Base-by-base conservation (phyloP, 345 rosid genomes). In the Atalantia buxifolia region DNA sequence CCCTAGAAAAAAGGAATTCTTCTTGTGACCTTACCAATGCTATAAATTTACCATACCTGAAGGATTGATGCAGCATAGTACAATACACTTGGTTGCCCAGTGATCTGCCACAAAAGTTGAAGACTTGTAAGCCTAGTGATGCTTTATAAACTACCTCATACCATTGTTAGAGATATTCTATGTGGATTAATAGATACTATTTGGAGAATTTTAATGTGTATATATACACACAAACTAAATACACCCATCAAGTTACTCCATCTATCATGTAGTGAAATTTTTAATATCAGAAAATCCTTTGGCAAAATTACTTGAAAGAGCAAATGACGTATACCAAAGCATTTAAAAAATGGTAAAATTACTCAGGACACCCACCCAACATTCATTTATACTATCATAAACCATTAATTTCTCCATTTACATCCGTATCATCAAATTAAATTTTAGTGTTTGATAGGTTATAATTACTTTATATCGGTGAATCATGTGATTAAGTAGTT, bases 71-170 rank as follows among this genome's bases (percentile, higher is more conserved):
- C 94, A 35, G 98, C 98, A 83, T 95, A 95, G 86, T 95, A 95
- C 19, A 95, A 89, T 65, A 93, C 98, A 88, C 98, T 95, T 71
- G 98, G 98, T 82, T 95, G 98, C 76, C 98, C 98, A 40, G 98
- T 95, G 78, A 95, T 95, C 98, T 95, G 90, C 73, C 80, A 87
- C 48, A 31, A 59, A 78, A 86, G 56, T 38, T 61, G 71, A 78
- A 42, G 31, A 50, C 69, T 42, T 42, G 48, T 71, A 60, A 71
- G 63, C 45, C 27, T 68, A 72, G 72, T 36, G 56, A 27, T 35
- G 16, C n/a, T 56, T 63, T 10, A 72, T 35, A 40, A 65, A 53
- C 21, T n/a, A 27, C n/a, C n/a, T 18, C 22, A 74, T 31, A 69
- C 36, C 35, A 38, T 38, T 68, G 48, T 68, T 68, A 38, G 18